phyloP scores from a whole-genome alignment of 495 filamentous ascomycete genomes.

The Neurospora sp. region DNA sequence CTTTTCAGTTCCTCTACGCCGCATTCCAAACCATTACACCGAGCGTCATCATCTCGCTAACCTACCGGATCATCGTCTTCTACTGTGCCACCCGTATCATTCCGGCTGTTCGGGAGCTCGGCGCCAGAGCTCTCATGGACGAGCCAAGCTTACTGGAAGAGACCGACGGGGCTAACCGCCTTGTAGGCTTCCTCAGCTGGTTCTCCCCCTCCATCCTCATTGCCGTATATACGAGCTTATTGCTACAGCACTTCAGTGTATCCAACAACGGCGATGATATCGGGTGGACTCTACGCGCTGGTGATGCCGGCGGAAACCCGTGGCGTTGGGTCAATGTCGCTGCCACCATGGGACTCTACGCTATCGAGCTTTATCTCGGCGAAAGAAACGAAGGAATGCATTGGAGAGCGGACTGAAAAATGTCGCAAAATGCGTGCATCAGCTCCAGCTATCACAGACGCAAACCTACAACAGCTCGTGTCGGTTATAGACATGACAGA shows the following conservation, averaged over 20 bases:
- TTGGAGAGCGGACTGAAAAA: slow-evolving; percentile 84
- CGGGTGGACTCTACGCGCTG: slow-evolving; percentile 79
- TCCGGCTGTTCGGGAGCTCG: slow-evolving; percentile 78
- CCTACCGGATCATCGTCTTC: slow-evolving; percentile 85
- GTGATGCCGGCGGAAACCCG: slow-evolving; percentile 68
- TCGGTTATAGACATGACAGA: background rate
- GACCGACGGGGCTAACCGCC: slow-evolving; percentile 64
- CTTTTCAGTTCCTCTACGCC: slow-evolving; percentile 76
- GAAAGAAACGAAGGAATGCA: slow-evolving; percentile 64
- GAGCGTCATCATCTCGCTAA: slow-evolving; percentile 84
- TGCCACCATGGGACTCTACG: slow-evolving; percentile 79
- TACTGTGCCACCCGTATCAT: slow-evolving; percentile 96
- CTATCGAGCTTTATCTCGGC: slow-evolving; percentile 76
- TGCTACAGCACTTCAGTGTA: slow-evolving; percentile 88
- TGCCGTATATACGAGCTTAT: slow-evolving; percentile 88
- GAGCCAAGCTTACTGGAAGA: slow-evolving; percentile 72
- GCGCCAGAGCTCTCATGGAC: slow-evolving; percentile 68
- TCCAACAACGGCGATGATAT: slow-evolving; percentile 51
- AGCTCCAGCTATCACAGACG: background rate
- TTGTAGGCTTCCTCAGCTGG: slow-evolving; percentile 76
- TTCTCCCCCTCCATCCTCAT: slow-evolving; percentile 89
- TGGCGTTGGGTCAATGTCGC: slow-evolving; percentile 92
- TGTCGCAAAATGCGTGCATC: background rate
- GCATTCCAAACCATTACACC: slow-evolving; percentile 90
- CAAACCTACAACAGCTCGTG: background rate